phyloP scores from a whole-genome alignment of 108 stramenopile species.

The Cafeteria roenbergensis region DNA sequence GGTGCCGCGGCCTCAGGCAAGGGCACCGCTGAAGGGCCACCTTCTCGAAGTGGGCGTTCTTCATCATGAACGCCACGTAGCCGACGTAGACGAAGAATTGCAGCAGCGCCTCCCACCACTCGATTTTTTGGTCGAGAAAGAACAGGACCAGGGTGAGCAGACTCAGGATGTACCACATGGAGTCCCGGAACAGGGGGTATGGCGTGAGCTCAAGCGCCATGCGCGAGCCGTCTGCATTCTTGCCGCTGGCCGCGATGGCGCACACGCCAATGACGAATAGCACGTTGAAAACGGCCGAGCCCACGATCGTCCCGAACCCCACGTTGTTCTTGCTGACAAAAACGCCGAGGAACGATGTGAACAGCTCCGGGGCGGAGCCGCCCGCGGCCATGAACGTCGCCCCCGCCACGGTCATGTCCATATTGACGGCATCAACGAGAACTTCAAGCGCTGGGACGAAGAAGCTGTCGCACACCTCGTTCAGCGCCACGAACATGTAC shows the following conservation, averaged over 20 bases:
- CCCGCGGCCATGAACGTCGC: slow-evolving; percentile 42
- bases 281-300: slow-evolving; percentile 53
- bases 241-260: slow-evolving; percentile 23
- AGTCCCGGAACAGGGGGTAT: slow-evolving; percentile 37
- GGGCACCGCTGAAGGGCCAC: too few relatives aligned
- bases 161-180: slow-evolving; percentile 25
- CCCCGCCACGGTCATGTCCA: slow-evolving; percentile 21
- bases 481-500: slow-evolving; percentile 29
- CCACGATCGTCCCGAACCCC: slow-evolving; percentile 51
- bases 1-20: too few relatives aligned
- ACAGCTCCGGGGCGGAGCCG: slow-evolving; percentile 39
- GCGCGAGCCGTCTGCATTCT: too few relatives aligned
- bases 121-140: slow-evolving; percentile 14
- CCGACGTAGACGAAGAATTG: slow-evolving; percentile 23
- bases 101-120: slow-evolving; percentile 17
- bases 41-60: slow-evolving; percentile 21
- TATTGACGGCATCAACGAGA: slow-evolving; percentile 6
- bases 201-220: slow-evolving; percentile 21
- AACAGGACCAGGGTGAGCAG: slow-evolving; percentile 14
- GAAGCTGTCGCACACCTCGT: slow-evolving; percentile 31
- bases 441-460: slow-evolving; percentile 30
- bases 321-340: slow-evolving; percentile 31
- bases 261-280: slow-evolving; percentile 47
- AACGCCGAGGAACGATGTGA: slow-evolving; percentile 34
- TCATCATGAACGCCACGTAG: slow-evolving; percentile 30